Base-by-base conservation (phyloP, 2,329 filamentous ascomycete genomes). In the Aspergillus spinulosporus region DNA sequence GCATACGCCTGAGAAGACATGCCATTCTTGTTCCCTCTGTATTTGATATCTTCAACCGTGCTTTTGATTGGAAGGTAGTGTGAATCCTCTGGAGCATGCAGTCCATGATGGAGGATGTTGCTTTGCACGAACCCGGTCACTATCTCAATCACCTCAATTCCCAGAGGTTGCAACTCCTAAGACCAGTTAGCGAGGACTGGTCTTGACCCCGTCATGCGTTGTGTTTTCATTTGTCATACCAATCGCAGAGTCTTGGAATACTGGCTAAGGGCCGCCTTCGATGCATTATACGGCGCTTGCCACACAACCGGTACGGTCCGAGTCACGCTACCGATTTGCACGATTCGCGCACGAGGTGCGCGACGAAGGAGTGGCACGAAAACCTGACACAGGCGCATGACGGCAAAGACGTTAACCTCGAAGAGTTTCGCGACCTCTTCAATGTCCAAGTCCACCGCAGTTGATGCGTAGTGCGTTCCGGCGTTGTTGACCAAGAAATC, bases 261-360 rank as follows among this genome's bases (percentile, higher is more conserved):
- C 29, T 52, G 49, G 29, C 49, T 52, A 4, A 52, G 49, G 1
- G 49, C 49, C 39, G 49, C 49, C 49, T 52, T 52, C 29, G 49
- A 52, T 3, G 49, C 49, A 29, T 52, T 52, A 37, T 52, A 52
- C 2, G 49, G 8, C 2, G 12, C 29, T 14, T 52, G 49, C 49
- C 49, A 52, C 2, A 45, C 49, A 8, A 52, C 14, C 5, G 49
- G 49, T 9, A 45, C 15, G 31, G 31, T 31, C 34, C 61, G 49
- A 3, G 61, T 63, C 21, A 63, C 61, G 9, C 61, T 64, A 12
- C 58, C 60, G 40, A 64, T 61, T 47, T 64, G 62, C 52, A 62
- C 62, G 40, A 64, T 64, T 8, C 52, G 60, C 26, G 26, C 26
- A 5, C 52, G 51, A 3, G 36, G 37, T 14, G 61, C 55, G 3